These are phyloP conservation scores for Fusarium pseudocircinatum DNA, from an alignment of 2,329 filamentous ascomycete genomes.

Conservation along the genomic window DNA sequence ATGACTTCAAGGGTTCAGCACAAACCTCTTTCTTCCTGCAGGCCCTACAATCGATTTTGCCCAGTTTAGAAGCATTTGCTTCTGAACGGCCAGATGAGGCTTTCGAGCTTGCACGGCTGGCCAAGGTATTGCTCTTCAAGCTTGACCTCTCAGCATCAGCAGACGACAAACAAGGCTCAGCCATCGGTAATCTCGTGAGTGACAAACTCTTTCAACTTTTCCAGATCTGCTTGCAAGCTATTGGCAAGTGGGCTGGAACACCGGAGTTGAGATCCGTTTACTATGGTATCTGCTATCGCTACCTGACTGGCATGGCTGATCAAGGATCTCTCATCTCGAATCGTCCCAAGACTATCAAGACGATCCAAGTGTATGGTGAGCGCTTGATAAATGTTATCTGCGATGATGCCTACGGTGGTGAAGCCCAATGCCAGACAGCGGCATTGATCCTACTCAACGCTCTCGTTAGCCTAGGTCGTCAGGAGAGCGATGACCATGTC, in stretches of 20 bases:
- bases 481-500: slow-evolving; percentile 77
- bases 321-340: slow-evolving; percentile 59
- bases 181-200: slow-evolving; percentile 77
- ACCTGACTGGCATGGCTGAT: slow-evolving; percentile 76
- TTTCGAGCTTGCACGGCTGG: slow-evolving; percentile 79
- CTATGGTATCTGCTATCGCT: slow-evolving; percentile 91
- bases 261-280: slow-evolving; percentile 81
- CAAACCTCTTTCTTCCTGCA: slow-evolving; percentile 85
- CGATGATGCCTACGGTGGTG: slow-evolving; percentile 90
- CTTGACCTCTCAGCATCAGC: slow-evolving; percentile 65
- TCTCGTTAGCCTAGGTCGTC: slow-evolving; percentile 76
- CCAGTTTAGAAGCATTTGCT: slow-evolving; percentile 83
- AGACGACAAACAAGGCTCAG: slow-evolving; percentile 55
- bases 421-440: slow-evolving; percentile 82
- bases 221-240: slow-evolving; percentile 82
- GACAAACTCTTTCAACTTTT: slow-evolving; percentile 94
- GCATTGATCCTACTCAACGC: slow-evolving; percentile 86
- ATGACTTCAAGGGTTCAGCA: slow-evolving; percentile 77
- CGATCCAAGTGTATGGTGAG: slow-evolving; percentile 74
- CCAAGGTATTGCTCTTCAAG: slow-evolving; percentile 76
- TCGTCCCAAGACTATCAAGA: slow-evolving; percentile 74
- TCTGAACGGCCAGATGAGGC: slow-evolving; percentile 75
- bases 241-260: slow-evolving; percentile 76
- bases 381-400: slow-evolving; percentile 86
- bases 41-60: slow-evolving; percentile 85